phyloP scores from a whole-genome alignment of 2,329 filamentous ascomycete genomes.

The Phyllosticta paracitricarpa region DNA sequence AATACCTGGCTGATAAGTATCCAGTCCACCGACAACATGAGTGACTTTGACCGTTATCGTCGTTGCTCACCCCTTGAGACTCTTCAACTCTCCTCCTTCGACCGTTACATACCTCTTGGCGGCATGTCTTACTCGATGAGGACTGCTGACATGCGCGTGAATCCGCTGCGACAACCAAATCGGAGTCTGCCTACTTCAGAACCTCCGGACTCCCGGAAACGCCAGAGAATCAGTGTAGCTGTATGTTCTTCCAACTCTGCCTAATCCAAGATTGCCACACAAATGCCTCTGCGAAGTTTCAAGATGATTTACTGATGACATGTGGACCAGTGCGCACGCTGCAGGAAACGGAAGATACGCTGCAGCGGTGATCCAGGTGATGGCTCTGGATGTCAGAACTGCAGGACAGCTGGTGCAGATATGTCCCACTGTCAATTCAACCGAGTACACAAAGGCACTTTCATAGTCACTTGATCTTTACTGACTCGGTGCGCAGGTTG shows the following conservation, averaged over 20 bases:
- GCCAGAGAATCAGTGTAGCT: constrained; percentile 36
- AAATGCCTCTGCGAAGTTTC: neutral
- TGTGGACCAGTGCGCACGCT: constrained; percentile 63
- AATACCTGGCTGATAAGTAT: constrained; percentile 1
- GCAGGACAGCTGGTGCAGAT: constrained; percentile 60
- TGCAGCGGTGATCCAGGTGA: constrained; percentile 78
- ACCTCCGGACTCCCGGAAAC: constrained; percentile 26
- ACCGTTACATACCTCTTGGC: constrained; percentile 2
- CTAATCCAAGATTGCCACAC: neutral
- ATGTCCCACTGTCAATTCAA: constrained; percentile 61
- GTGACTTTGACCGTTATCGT: constrained; percentile 7
- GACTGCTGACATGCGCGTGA: neutral
- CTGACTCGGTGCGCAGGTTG: constrained; percentile 3
- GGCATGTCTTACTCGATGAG: constrained; percentile 6
- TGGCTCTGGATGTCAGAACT: constrained; percentile 73
- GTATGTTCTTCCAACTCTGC: constrained; percentile 17
- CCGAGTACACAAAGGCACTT: constrained; percentile 47
- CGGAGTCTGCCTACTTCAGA: constrained; percentile 12
- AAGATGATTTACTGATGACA: neutral
- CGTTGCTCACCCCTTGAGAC: constrained; percentile 6
- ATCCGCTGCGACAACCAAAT: constrained; percentile 4
- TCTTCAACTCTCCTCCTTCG: constrained; percentile 6
- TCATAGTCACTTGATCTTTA: neutral
- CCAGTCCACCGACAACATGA: constrained; percentile 6
- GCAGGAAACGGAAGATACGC: constrained; percentile 86